These are phyloP conservation scores for Helianthus tuberosus DNA, from an alignment of 129 eudicot species.

Conservation along the genomic window DNA sequence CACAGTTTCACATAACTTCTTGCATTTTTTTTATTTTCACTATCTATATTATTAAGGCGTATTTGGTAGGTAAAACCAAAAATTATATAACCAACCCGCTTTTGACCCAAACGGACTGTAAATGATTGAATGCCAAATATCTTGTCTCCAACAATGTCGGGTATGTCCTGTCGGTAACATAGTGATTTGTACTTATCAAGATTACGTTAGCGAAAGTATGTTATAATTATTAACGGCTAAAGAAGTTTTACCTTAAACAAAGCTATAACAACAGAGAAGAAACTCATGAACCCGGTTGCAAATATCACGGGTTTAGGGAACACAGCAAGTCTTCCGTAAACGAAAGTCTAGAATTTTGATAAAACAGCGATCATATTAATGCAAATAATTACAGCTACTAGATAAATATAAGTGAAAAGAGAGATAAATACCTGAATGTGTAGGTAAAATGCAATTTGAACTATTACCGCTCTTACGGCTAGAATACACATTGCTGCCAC, in stretches of 20 bases:
- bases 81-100: slow-evolving; percentile 47
- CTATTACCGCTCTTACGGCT: slow-evolving; percentile 90
- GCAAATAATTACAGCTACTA: background rate
- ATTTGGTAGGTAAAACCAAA: background rate
- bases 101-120: slow-evolving; percentile 91
- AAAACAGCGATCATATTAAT: slow-evolving; percentile 18
- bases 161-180: slow-evolving; percentile 66
- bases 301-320: slow-evolving; percentile 83
- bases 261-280: slow-evolving; percentile 98
- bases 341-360: slow-evolving; percentile 61
- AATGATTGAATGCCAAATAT: slow-evolving; percentile 89
- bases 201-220: background rate
- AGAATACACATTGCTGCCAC: slow-evolving; percentile 96
- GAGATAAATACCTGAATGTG: slow-evolving; percentile 71
- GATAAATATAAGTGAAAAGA: background rate
- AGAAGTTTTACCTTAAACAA: slow-evolving; percentile 71
- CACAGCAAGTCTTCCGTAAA: slow-evolving; percentile 67
- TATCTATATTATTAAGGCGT: background rate
- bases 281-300: slow-evolving; percentile 98
- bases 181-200: background rate
- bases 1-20: background rate
- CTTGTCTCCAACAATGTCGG: slow-evolving; percentile 94
- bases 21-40: background rate
- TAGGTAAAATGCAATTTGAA: slow-evolving; percentile 92
- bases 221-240: slow-evolving; percentile 9